Conservation (phyloP, 2,329 filamentous ascomycete species). For the Penicillium rolfsii region DNA sequence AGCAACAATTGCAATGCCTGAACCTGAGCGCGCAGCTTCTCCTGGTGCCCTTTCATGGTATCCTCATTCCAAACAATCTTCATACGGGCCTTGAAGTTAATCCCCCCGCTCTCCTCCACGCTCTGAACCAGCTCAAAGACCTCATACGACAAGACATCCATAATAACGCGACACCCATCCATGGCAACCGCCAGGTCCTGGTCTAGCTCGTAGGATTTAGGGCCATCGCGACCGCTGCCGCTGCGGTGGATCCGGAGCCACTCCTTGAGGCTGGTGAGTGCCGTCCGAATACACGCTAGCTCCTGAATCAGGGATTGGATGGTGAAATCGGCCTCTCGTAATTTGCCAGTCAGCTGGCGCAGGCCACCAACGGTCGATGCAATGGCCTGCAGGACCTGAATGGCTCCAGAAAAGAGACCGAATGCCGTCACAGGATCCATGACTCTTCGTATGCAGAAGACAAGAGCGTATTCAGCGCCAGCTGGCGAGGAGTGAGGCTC, state of each 20-base stretch:
- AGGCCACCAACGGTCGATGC: conserved; percentile 39
- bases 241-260: conserved; percentile 35
- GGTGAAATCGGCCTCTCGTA: conserved; percentile 42
- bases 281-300: conserved; percentile 41
- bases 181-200: conserved; percentile 39
- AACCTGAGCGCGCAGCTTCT: conserved; percentile 42
- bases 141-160: conserved; percentile 42
- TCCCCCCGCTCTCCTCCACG: conserved; percentile 21
- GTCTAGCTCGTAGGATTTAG: conserved; percentile 33
- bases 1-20: conserved; percentile 44
- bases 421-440: conserved; percentile 44
- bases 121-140: conserved; percentile 36
- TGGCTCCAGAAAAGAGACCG: conserved; percentile 38
- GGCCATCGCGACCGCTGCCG: conserved; percentile 28
- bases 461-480: neutral
- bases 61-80: conserved; percentile 44
- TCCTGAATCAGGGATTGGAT: conserved; percentile 43
- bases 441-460: conserved; percentile 5
- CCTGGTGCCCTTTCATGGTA: conserved; percentile 41
- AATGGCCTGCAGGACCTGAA: conserved; percentile 42
- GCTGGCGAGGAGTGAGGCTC: neutral
- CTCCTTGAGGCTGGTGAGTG: conserved; percentile 42
- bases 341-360: conserved; percentile 40
- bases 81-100: conserved; percentile 34
- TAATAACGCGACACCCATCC: conserved; percentile 41